These are phyloP conservation scores for Colletotrichum costaricense DNA, from an alignment of 2,329 filamentous ascomycete genomes.

Conservation along the genomic window DNA sequence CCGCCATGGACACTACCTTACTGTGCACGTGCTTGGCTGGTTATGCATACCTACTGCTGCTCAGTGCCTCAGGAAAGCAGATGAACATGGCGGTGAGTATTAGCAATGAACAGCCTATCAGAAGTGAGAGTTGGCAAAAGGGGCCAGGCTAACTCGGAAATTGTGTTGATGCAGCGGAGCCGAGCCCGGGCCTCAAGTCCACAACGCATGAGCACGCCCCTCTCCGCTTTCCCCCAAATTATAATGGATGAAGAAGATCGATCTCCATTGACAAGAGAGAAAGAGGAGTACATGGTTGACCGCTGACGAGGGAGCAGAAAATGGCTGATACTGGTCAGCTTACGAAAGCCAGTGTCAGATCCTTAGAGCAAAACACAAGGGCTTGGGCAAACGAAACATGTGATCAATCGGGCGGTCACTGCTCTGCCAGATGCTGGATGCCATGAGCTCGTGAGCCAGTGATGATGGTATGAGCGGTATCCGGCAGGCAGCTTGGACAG, in stretches of 20 bases:
- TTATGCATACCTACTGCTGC: no score
- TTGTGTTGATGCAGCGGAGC: conserved; percentile 30
- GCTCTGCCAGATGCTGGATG: not conserved
- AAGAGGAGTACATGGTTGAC: not conserved
- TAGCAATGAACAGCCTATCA: not conserved
- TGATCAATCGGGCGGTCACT: not conserved
- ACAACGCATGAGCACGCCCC: not conserved
- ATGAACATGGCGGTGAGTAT: conserved; percentile 5
- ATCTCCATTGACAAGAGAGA: not conserved
- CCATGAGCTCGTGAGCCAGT: not conserved
- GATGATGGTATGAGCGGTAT: not conserved
- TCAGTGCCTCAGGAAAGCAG: not conserved
- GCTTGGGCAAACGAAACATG: not conserved
- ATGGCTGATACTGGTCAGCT: not conserved
- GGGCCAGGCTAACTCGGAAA: conserved; percentile 11
- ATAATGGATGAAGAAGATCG: not conserved
- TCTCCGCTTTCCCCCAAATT: not conserved
- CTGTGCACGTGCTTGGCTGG: not conserved
- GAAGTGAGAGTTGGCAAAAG: not conserved
- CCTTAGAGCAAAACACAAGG: not conserved
- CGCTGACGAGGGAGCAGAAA: not conserved
- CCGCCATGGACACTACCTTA: not conserved
- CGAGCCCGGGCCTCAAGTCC: not conserved
- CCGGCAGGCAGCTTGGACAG: not conserved
- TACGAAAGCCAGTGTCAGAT: not conserved